A percentile compares a stretch with the other conserved stretches of the same genome.
Evolutionary conservation across 2,329 filamentous ascomycete species (phyloP).

Genomic region (Aspergillus unguis): DNA sequence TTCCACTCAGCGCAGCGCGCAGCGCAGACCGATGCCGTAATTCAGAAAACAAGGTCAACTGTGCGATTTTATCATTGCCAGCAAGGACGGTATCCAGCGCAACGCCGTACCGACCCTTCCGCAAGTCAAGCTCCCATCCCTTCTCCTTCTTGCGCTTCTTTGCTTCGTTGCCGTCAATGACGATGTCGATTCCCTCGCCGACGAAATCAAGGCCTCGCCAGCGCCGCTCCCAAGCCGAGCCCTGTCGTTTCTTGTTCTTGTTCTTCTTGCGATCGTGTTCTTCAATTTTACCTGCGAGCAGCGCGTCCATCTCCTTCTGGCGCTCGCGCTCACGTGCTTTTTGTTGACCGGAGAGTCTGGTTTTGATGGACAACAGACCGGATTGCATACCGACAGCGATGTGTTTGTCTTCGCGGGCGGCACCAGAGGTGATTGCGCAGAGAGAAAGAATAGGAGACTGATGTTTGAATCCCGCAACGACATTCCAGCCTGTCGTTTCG

Average conservation of each 20-base stretch:
- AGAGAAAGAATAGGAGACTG: slow-evolving; percentile 84
- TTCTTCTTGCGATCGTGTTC: slow-evolving; percentile 69
- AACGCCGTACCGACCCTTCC: slow-evolving; percentile 70
- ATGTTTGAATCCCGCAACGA: slow-evolving; percentile 93
- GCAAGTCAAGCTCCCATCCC: slow-evolving; percentile 76
- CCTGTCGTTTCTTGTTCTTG: slow-evolving; percentile 61
- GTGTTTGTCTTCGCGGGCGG: slow-evolving; percentile 77
- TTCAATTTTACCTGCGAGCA: slow-evolving; percentile 73
- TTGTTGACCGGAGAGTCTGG: slow-evolving; percentile 78
- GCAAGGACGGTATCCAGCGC: slow-evolving; percentile 78
- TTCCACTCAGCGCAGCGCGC: slow-evolving; percentile 71
- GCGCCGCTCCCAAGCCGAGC: slow-evolving; percentile 60
- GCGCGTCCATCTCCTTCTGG: slow-evolving; percentile 78
- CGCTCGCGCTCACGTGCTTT: slow-evolving; percentile 72
- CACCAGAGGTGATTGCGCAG: slow-evolving; percentile 67
- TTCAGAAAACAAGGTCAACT: slow-evolving; percentile 76
- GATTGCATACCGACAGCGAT: slow-evolving; percentile 93
- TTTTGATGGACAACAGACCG: slow-evolving; percentile 85
- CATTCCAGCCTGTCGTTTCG: slow-evolving; percentile 90
- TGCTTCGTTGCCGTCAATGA: slow-evolving; percentile 68
- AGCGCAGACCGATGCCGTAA: slow-evolving; percentile 85
- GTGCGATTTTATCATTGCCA: slow-evolving; percentile 54
- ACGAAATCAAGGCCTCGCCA: slow-evolving; percentile 71
- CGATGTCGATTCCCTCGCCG: slow-evolving; percentile 80
- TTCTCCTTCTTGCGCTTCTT: slow-evolving; percentile 64